phyloP scores from a whole-genome alignment of 2,329 filamentous ascomycete genomes.

The Akanthomyces uredinophilus region DNA sequence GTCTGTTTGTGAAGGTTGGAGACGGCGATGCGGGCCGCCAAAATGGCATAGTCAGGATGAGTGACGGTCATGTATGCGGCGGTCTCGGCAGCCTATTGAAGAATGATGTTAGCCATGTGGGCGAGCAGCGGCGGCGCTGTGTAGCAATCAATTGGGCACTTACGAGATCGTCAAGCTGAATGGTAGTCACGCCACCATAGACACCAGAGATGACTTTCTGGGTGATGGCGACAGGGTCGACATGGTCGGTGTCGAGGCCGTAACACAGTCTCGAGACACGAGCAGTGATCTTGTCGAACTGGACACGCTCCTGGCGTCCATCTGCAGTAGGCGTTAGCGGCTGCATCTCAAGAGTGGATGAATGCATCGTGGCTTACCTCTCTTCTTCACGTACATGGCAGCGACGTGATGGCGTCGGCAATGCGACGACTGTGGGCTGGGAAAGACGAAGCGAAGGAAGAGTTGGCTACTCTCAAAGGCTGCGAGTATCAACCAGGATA shows the following conservation, averaged over 20 bases:
- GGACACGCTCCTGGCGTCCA: conserved; percentile 98
- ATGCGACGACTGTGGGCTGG: conserved; percentile 16
- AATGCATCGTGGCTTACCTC: conserved; percentile 43
- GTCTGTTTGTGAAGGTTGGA: conserved; percentile 99
- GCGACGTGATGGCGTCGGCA: conserved; percentile 20
- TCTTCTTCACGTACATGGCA: conserved; percentile 60
- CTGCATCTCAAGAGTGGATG: not conserved
- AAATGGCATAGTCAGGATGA: conserved; percentile 97
- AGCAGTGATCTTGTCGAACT: conserved; percentile 99
- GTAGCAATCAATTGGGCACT: conserved; percentile 35
- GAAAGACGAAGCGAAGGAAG: conserved; percentile 20
- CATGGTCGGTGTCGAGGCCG: conserved; percentile 87
- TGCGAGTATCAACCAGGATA: conserved; percentile 22
- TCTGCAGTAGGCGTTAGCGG: conserved; percentile 52
- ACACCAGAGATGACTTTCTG: conserved; percentile 99
- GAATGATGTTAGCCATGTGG: not conserved
- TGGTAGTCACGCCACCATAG: conserved; percentile 94
- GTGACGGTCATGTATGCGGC: conserved; percentile 99
- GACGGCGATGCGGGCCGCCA: conserved; percentile 95
- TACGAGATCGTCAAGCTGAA: conserved; percentile 95
- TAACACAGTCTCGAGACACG: conserved; percentile 97
- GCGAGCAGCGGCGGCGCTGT: too few relatives aligned
- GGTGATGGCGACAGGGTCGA: conserved; percentile 96
- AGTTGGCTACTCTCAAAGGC: conserved; percentile 22
- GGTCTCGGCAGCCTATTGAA: conserved; percentile 82